Conservation (phyloP, 345 rosid genomes). For the Lepidium didymum region DNA sequence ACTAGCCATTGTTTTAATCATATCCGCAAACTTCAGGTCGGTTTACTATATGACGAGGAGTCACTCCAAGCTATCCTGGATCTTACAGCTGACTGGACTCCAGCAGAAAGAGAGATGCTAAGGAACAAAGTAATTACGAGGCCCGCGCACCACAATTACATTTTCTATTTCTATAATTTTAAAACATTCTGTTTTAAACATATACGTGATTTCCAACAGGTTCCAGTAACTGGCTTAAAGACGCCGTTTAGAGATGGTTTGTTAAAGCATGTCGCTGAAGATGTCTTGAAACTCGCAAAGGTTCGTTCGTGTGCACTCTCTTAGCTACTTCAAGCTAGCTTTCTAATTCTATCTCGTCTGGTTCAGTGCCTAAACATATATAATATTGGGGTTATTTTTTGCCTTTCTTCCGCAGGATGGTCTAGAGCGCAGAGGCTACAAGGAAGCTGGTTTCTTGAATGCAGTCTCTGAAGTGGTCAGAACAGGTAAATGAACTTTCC, state of each 20-base stretch:
- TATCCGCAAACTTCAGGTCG: conserved; percentile 53
- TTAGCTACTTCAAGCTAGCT: background rate
- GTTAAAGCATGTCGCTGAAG: conserved; percentile 73
- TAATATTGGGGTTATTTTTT: background rate
- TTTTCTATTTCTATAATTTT: background rate
- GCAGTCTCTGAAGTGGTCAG: conserved; percentile 75
- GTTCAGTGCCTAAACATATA: background rate
- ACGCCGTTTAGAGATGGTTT: conserved; percentile 90
- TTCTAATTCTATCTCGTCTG: background rate
- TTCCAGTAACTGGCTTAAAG: conserved; percentile 72
- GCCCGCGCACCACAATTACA: background rate
- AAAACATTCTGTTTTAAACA: background rate
- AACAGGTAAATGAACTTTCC: conserved; percentile 50
- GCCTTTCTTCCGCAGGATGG: conserved; percentile 57
- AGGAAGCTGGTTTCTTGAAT: conserved; percentile 85
- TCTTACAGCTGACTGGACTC: conserved; percentile 87
- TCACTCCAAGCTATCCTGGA: conserved; percentile 73
- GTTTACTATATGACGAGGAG: conserved; percentile 77
- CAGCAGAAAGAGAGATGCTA: conserved; percentile 83
- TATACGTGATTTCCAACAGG: conserved; percentile 38
- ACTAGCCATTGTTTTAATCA: conserved; percentile 1
- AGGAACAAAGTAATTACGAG: conserved; percentile 59
- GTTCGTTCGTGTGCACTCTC: conserved; percentile 30
- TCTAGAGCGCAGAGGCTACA: conserved; percentile 86
- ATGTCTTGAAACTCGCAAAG: conserved; percentile 77